Base-by-base conservation (phyloP, 2,329 filamentous ascomycete genomes). In the Sporothrix euskadiensis region DNA sequence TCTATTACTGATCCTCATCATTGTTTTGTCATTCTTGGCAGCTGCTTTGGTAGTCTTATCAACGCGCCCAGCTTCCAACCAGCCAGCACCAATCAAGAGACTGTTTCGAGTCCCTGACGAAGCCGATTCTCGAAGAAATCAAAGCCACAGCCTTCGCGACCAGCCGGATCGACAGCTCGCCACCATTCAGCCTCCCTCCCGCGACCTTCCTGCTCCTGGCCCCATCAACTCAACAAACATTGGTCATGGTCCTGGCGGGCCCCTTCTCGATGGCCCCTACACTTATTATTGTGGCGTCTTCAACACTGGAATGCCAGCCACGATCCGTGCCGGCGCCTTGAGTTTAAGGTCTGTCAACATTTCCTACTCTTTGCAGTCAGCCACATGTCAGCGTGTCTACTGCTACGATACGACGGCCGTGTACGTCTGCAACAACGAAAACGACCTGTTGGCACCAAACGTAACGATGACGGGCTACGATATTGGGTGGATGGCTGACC, bases 251-350 rank as follows among this genome's bases (percentile, higher is more conserved):
- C 72, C 74, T 0, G 75, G 75, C 14, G 75, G 75, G 2, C 75
- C 75, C 2, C 75, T 74, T 72, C 4, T 39, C 4, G 65, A 76
- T 16, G 76, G 75, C 0, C 61, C 61, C 3, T 77, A 77, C 72
- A 71, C 71, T 26, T 77, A 72, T 57, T 77, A 69, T 49, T 77
- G 76, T 61, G 76, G 76, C 56, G 47, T 73, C 69, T 77, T 77
- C 56, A 69, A 73, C 54, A 77, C 76, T 0, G 73, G 74, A 44
- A 22, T 54, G 5, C 72, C 73, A 0, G 19, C 30, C 7, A 72
- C 68, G 9, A 63, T 73, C 52, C 73, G 68, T n/a, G 7, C 7
- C 4, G 75, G 69, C 30, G 66, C 73, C 26, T 3, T 32, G 41
- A 35, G 26, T 22, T 69, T 75, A 6, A 72, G 71, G 54, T 14